These are phyloP conservation scores for Dactylellina haptotyla DNA, from an alignment of 2,329 filamentous ascomycete genomes.

Conservation along the genomic window DNA sequence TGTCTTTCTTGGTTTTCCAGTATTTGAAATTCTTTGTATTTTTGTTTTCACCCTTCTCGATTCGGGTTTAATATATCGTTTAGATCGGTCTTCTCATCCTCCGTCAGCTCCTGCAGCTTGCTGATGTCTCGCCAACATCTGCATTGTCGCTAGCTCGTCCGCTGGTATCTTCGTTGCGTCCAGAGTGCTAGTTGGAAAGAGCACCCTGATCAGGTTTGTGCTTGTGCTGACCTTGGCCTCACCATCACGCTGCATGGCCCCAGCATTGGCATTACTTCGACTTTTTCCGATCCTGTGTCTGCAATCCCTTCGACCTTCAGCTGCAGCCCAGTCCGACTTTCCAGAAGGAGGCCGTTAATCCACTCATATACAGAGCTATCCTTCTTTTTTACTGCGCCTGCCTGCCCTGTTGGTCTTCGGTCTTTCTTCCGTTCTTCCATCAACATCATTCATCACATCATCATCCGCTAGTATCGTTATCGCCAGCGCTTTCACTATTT, in stretches of 20 bases:
- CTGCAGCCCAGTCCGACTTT: constrained; percentile 15
- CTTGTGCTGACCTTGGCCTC: constrained; percentile 23
- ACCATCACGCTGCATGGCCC: constrained; percentile 17
- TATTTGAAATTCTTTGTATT: background rate
- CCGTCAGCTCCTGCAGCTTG: background rate
- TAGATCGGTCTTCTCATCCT: background rate
- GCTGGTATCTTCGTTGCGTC: background rate
- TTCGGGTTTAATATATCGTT: background rate
- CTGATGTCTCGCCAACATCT: constrained; percentile 11
- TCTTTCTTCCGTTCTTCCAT: background rate
- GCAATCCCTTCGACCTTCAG: constrained; percentile 13
- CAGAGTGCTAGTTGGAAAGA: constrained; percentile 43
- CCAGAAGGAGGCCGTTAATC: constrained; percentile 28
- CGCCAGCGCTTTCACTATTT: background rate
- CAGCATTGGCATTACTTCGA: constrained; percentile 24
- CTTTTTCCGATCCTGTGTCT: constrained; percentile 23
- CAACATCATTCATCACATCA: background rate
- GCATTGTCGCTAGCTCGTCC: constrained; percentile 24
- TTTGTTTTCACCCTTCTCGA: background rate
- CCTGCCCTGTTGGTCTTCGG: background rate
- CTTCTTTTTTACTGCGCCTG: constrained; percentile 10
- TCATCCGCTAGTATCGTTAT: background rate
- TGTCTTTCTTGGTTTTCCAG: background rate
- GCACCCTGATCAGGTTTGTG: too few species aligned
- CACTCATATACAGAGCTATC: constrained; percentile 8